Evolutionary conservation across 345 rosid genomes (phyloP).

Genomic region (Gossypium bickii): DNA sequence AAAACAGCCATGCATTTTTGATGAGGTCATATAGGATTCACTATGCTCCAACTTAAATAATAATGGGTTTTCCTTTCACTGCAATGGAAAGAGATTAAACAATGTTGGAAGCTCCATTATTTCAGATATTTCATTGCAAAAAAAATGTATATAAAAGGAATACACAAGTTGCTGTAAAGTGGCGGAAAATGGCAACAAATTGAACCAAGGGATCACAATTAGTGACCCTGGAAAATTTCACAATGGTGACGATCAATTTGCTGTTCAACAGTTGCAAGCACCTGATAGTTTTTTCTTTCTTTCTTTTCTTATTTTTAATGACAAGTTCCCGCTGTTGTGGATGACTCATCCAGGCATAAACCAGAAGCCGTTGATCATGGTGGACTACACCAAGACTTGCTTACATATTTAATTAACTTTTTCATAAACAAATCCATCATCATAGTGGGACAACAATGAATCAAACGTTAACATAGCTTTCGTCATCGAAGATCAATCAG

Average conservation of each 20-base stretch:
- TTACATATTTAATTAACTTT: not conserved
- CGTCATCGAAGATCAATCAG: not conserved
- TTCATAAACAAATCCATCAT: not conserved
- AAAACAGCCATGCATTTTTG: too few relatives aligned
- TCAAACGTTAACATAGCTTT: not conserved
- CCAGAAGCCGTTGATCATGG: conserved; percentile 1
- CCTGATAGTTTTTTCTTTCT: not conserved
- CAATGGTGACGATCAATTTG: not conserved
- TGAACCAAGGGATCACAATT: not conserved
- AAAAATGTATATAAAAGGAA: not conserved
- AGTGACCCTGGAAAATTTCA: too few relatives aligned
- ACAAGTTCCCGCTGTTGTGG: conserved; percentile 1
- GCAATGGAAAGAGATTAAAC: not conserved
- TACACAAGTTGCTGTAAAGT: not conserved
- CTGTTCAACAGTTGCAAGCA: not conserved
- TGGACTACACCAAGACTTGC: not conserved
- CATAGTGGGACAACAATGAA: not conserved
- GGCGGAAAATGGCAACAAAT: not conserved
- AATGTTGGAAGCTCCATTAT: not conserved
- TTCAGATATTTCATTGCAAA: not conserved
- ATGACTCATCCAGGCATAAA: not conserved
- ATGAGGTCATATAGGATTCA: not conserved
- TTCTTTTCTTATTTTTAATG: not conserved
- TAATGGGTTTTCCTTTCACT: not conserved
- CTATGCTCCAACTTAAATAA: not conserved